Conservation (phyloP, 2,329 filamentous ascomycete species). For the Ceratocystis lukuohia region DNA sequence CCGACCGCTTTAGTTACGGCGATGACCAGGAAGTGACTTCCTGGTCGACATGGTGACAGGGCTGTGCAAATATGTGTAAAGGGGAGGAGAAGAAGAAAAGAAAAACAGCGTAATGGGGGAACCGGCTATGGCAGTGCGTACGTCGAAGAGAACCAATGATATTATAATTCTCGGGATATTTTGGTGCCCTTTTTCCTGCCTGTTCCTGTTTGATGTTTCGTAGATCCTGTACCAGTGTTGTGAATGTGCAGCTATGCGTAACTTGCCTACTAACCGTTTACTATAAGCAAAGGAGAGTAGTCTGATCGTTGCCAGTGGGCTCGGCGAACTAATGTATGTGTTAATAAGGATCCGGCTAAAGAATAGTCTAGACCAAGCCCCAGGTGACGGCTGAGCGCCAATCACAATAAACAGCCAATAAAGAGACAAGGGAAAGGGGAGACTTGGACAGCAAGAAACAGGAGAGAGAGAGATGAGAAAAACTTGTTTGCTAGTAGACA, state of each 20-base stretch:
- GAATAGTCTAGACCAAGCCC: constrained; percentile 3
- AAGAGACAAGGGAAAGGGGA: neutral
- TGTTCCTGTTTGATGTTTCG: neutral
- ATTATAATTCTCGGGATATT: neutral
- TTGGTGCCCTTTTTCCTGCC: neutral
- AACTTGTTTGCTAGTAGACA: neutral
- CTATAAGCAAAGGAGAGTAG: neutral
- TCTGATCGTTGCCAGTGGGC: no score
- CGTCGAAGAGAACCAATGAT: no score
- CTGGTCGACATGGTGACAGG: no score
- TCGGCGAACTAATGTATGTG: neutral
- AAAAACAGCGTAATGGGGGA: no score
- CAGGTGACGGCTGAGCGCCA: neutral
- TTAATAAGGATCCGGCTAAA: neutral
- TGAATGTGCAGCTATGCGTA: no score
- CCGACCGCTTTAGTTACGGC: no score
- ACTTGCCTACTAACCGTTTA: neutral
- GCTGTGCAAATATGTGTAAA: no score
- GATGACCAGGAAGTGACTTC: no score
- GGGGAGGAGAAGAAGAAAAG: no score
- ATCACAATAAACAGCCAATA: neutral
- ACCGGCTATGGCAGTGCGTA: no score
- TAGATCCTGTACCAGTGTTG: neutral
- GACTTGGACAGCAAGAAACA: neutral
- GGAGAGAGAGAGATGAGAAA: neutral